Conservation (phyloP, 2,329 filamentous ascomycete genomes). For the Daldinia sp. region DNA sequence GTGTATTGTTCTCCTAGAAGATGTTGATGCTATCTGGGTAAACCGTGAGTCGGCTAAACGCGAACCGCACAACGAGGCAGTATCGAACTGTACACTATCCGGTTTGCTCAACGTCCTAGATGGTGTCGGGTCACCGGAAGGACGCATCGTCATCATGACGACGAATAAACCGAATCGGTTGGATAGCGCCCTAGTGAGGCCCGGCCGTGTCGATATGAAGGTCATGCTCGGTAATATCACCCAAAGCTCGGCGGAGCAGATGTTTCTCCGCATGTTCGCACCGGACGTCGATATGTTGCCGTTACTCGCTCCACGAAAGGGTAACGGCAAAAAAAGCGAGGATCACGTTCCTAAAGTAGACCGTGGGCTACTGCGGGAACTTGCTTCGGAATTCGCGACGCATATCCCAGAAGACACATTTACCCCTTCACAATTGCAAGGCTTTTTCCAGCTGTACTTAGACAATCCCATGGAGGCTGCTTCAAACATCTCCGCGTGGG, state of each 20-base stretch:
- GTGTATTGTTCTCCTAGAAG: conserved; percentile 65
- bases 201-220: conserved; percentile 68
- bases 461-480: conserved; percentile 45
- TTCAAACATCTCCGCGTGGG: conserved; percentile 42
- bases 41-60: conserved; percentile 48
- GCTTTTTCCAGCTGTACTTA: conserved; percentile 49
- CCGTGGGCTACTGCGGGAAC: conserved; percentile 26
- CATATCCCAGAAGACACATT: conserved; percentile 48
- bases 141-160: conserved; percentile 72
- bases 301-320: neutral
- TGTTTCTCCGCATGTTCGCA: conserved; percentile 50
- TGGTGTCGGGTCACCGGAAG: conserved; percentile 70
- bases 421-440: conserved; percentile 49
- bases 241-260: conserved; percentile 46
- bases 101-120: conserved; percentile 70
- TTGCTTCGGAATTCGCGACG: conserved; percentile 44
- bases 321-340: neutral
- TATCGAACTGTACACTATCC: conserved; percentile 61
- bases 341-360: conserved; percentile 2
- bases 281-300: conserved; percentile 34
- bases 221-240: conserved; percentile 54
- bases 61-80: conserved; percentile 37
- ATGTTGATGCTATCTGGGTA: conserved; percentile 60
- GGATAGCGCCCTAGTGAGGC: conserved; percentile 65
- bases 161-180: conserved; percentile 69